Evolutionary conservation across 352 stramenopile genomes (phyloP), one percentile per base, ranked within the genome.

Genomic region (Globisporangium emineosum): DNA sequence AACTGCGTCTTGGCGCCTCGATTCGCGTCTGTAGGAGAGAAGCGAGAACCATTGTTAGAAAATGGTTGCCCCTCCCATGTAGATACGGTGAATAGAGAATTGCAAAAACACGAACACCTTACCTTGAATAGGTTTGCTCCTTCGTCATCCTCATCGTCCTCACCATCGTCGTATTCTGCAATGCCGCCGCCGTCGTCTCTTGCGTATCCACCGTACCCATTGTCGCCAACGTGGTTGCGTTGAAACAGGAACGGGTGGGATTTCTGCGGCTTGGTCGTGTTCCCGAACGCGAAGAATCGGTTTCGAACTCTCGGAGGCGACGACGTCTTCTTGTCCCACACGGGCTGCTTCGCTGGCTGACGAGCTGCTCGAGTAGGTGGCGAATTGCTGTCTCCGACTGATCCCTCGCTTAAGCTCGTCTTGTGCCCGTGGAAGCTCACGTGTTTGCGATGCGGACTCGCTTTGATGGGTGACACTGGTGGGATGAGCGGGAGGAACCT

Each of bases 401-500:
- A n/a, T 13, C 21, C 29, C 0, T 42, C 25, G 4, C 27, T 30
- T 8, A 19, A 15, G 17, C 10, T 19, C 30, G 19, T 51, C 32
- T 6, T 15, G 33, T 21, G 50, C 17, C 54, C 29, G 7, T 37
- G 65, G 43, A 82, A 83, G 2, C 55, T 65, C 1, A 87, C 74
- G 55, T 81, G 74, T 19, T 80, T 85, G 29, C 64, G 71, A 42
- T 73, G 63, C 4, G 68, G 65, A 57, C 68, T 83, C 1, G 77
- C 57, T 65, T 82, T 81, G 62, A 90, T 83, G 1, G 78, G 81
- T 5, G 81, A 90, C 17, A 88, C 66, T 0, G 72, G 69, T 1
- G 79, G 76, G 8, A 89, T 80, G 35, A 72, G 32, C 21, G 75
- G 73, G 5, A 81, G 57, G 37, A 64, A 63, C 23, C 67, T 35